phyloP scores from a whole-genome alignment of 495 filamentous ascomycete species.

The Ascodesmis nigricans region DNA sequence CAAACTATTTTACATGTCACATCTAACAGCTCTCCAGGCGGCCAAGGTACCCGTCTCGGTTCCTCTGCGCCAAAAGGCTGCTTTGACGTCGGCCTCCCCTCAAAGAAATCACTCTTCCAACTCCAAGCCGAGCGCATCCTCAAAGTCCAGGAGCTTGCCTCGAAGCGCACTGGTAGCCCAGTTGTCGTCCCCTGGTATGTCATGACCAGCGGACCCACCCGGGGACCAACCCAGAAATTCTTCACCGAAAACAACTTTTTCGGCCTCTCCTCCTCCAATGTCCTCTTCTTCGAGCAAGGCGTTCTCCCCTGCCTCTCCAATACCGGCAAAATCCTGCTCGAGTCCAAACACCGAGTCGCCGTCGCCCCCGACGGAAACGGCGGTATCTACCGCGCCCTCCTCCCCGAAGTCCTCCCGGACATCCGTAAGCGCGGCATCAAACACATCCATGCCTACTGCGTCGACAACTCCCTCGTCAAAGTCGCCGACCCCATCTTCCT shows the following conservation, averaged over 20 bases:
- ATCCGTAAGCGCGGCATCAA: constrained; percentile 75
- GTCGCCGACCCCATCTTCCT: constrained; percentile 93
- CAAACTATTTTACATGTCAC: background rate
- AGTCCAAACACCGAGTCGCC: constrained; percentile 65
- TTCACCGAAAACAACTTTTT: constrained; percentile 82
- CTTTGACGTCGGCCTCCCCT: constrained; percentile 84
- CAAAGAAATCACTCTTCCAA: constrained; percentile 86
- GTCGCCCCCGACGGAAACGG: constrained; percentile 98
- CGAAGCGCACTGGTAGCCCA: constrained; percentile 38
- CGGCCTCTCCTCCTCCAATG: constrained; percentile 62
- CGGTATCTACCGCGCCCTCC: constrained; percentile 82
- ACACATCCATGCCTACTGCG: constrained; percentile 94
- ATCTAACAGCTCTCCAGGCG: constrained; percentile 33
- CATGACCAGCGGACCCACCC: constrained; percentile 97
- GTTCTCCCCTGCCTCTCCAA: constrained; percentile 93
- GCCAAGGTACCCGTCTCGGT: constrained; percentile 83
- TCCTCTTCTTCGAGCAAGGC: constrained; percentile 90
- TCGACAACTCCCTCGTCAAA: constrained; percentile 97
- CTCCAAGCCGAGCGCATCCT: constrained; percentile 85
- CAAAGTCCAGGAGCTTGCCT: constrained; percentile 67
- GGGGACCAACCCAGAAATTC: constrained; percentile 74
- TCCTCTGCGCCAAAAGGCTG: constrained; percentile 92
- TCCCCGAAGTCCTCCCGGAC: constrained; percentile 65
- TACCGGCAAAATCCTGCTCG: constrained; percentile 89
- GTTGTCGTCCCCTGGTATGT: constrained; percentile 92